Evolutionary conservation across 2,329 filamentous ascomycete species (phyloP), one percentile per base, ranked within the genome.

Genomic region (Lasiodiplodia theobromae): DNA sequence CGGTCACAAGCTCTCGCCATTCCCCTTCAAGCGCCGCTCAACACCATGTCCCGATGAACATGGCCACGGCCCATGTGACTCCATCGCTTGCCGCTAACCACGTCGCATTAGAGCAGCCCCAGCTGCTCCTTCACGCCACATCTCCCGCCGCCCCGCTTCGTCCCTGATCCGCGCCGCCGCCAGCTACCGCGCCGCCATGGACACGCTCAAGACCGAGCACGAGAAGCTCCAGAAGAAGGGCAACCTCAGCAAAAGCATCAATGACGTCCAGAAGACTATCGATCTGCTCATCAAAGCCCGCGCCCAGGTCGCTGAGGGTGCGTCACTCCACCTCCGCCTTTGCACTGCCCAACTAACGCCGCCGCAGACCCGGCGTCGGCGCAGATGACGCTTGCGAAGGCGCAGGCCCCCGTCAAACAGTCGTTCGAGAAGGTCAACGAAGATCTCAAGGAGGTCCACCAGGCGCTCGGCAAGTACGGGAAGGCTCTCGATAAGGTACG

Each of bases 321-420:
- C 54, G 68, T 66, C 18, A 21, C 60, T 66, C 66, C 62, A 31
- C 68, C 63, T 18, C 44, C 38, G 37, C 51, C 52, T 44, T 60
- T 12, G 10, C 23, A 47, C 40, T 67, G 82, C 80, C 79, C 47
- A 69, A 68, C 73, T 76, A 62, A 75, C 71, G 47, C 34, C 37
- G 57, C 52, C 54, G 57, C 80, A 87, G 91, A 94, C 74, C 88
- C 91, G 28, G 88, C 89, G 71, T 88, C 87, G 49, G 89, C 92
- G 18, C 88, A 90, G 52, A 84, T 94, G 69, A 91, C 90, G 31
- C 87, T 98, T 74, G 91, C 92, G 37, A 94, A 91, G 77, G 87
- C 97, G 21, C 94, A 97, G 77, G 94, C 92, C 71, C 92, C 94
- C 0, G 85, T 97, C 68, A 96, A 94, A 76, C 85, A 90, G 64